Percentiles rank a stretch among this genome's conserved stretches.
Evolutionary conservation across 345 rosid species (phyloP).

Genomic region (Durio zibethinus): DNA sequence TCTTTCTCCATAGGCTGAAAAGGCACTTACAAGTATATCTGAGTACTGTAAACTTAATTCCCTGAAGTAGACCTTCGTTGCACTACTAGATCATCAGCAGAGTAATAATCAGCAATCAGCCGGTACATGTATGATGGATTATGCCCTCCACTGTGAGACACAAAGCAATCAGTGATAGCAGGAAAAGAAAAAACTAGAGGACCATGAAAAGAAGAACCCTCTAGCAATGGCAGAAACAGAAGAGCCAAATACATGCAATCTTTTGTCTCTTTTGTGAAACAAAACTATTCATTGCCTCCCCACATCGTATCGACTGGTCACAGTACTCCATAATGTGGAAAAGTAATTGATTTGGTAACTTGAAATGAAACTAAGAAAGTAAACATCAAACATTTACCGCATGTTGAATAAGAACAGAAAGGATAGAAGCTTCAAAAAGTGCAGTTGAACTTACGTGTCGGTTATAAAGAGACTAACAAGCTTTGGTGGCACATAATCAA

Average conservation of each 20-base stretch:
- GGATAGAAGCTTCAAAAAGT: background rate
- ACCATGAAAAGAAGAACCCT: background rate
- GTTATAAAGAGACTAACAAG: constrained; percentile 96
- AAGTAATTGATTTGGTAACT: background rate
- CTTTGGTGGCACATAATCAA: constrained; percentile 93
- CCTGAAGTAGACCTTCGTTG: too few relatives aligned
- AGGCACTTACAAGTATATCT: constrained; percentile 16
- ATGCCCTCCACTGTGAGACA: constrained; percentile 84
- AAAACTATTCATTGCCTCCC: background rate
- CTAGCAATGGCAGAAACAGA: background rate
- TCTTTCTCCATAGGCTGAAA: background rate
- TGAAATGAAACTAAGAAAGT: background rate
- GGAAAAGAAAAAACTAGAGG: background rate
- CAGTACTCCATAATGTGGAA: background rate
- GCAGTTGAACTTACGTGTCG: constrained; percentile 71
- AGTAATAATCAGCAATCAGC: constrained; percentile 93
- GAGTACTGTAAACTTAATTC: background rate
- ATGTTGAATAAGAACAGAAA: background rate
- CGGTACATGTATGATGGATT: constrained; percentile 97
- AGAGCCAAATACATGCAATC: background rate
- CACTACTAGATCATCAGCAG: constrained; percentile 91
- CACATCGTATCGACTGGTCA: background rate
- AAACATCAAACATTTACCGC: background rate
- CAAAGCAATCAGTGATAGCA: background rate
- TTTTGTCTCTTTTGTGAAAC: background rate